Conservation (phyloP, 768 basidiomycete species). For the Phlegmacium glaucopus region DNA sequence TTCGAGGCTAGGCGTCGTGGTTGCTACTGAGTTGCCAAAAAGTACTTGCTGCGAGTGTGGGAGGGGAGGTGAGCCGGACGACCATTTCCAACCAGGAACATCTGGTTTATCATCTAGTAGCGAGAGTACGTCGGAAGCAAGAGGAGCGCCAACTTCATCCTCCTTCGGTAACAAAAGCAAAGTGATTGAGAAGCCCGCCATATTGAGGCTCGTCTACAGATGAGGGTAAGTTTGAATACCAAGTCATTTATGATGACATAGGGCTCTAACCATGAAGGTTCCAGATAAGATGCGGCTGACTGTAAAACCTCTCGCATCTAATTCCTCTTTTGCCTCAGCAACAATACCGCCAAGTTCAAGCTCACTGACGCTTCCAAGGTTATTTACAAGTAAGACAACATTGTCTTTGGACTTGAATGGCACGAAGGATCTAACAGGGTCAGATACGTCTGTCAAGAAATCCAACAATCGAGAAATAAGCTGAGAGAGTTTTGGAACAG, state of each 20-base stretch:
- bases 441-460: conserved; percentile 66
- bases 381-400: conserved; percentile 82
- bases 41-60: conserved; percentile 8
- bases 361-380: conserved; percentile 82
- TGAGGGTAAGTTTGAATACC: not conserved
- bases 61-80: conserved; percentile 41
- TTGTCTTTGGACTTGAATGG: conserved; percentile 67
- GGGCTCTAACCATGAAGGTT: conserved; percentile 72
- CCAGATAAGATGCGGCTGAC: conserved; percentile 69
- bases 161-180: conserved; percentile 67
- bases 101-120: conserved; percentile 67
- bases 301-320: conserved; percentile 54
- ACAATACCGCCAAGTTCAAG: conserved; percentile 75
- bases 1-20: conserved; percentile 1
- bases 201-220: conserved; percentile 79
- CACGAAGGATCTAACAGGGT: conserved; percentile 76
- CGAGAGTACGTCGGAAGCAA: conserved; percentile 46
- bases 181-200: conserved; percentile 90
- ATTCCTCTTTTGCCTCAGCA: conserved; percentile 51
- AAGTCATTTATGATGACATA: not conserved
- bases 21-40: conserved; percentile 2
- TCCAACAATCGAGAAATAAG: conserved; percentile 71
- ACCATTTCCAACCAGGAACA: conserved; percentile 87
- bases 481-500: conserved; percentile 65
- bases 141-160: conserved; percentile 34